phyloP scores from a whole-genome alignment of 257 asterid species.

The Petunia secreta region DNA sequence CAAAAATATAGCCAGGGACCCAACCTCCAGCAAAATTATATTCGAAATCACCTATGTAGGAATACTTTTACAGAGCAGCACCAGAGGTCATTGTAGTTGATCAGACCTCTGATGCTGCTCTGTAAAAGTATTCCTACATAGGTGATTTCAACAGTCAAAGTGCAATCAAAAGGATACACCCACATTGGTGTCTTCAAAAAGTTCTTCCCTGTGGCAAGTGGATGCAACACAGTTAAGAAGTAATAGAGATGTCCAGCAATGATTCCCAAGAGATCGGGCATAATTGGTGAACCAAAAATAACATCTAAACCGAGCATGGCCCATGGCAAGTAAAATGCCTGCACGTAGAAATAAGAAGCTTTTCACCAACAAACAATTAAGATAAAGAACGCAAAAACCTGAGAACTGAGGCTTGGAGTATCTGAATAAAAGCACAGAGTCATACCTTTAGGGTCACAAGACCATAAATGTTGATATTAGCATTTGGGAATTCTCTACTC shows the following conservation, averaged over 20 bases:
- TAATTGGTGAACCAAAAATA: conserved; percentile 76
- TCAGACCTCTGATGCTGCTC: conserved; percentile 10
- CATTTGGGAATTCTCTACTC: conserved; percentile 96
- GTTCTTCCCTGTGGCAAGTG: conserved; percentile 85
- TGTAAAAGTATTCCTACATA: conserved; percentile 6
- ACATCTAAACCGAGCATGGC: conserved; percentile 91
- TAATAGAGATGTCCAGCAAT: conserved; percentile 90
- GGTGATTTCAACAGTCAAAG: background rate
- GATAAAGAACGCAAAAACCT: conserved; percentile 2
- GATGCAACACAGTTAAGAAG: conserved; percentile 90
- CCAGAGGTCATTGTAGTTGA: background rate
- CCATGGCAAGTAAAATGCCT: conserved; percentile 99
- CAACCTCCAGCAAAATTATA: background rate
- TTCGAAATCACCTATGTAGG: background rate
- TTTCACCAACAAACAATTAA: conserved; percentile 20
- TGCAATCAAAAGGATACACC: conserved; percentile 75
- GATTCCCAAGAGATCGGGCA: conserved; percentile 83
- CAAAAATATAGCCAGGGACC: background rate
- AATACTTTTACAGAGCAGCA: conserved; percentile 21
- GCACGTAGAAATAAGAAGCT: conserved; percentile 30
- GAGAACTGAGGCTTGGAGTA: background rate
- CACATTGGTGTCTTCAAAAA: conserved; percentile 72
- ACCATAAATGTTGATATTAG: conserved; percentile 80
- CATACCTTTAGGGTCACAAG: conserved; percentile 84
- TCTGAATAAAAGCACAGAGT: conserved; percentile 21